These are phyloP conservation scores for Hortaea werneckii DNA, from an alignment of 2,329 filamentous ascomycete species.

Conservation along the genomic window DNA sequence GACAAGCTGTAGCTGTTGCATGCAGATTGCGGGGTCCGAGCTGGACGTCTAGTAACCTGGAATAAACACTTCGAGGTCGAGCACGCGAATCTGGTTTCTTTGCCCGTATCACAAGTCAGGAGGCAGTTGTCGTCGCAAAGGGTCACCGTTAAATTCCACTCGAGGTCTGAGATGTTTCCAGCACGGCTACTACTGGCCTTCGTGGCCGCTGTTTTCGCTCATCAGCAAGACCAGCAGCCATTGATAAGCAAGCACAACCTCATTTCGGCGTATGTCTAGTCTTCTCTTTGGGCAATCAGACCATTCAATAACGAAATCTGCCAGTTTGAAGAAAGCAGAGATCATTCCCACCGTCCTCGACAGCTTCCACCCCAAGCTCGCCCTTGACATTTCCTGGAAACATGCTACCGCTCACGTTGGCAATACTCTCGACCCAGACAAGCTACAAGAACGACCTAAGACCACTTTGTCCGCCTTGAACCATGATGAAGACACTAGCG, in stretches of 20 bases:
- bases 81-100: no score
- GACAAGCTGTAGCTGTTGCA: no score
- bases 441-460: conserved; percentile 32
- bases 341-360: conserved; percentile 42
- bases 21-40: no score
- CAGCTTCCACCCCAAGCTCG: conserved; percentile 46
- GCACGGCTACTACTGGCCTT: no score
- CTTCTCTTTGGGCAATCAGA: background rate
- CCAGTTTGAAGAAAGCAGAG: conserved; percentile 19
- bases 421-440: conserved; percentile 41
- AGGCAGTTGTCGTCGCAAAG: no score
- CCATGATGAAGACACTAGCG: conserved; percentile 4
- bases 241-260: background rate
- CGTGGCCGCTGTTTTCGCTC: background rate
- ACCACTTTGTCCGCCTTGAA: conserved; percentile 20
- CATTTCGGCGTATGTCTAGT: background rate
- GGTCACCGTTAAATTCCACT: no score
- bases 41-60: no score
- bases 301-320: background rate
- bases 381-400: conserved; percentile 38
- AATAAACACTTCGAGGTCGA: no score
- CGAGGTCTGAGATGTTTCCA: no score
- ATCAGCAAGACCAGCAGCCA: background rate
- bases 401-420: conserved; percentile 41
- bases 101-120: no score